Base-by-base conservation (phyloP, 2,329 filamentous ascomycete genomes). In the Epichloe typhina region DNA sequence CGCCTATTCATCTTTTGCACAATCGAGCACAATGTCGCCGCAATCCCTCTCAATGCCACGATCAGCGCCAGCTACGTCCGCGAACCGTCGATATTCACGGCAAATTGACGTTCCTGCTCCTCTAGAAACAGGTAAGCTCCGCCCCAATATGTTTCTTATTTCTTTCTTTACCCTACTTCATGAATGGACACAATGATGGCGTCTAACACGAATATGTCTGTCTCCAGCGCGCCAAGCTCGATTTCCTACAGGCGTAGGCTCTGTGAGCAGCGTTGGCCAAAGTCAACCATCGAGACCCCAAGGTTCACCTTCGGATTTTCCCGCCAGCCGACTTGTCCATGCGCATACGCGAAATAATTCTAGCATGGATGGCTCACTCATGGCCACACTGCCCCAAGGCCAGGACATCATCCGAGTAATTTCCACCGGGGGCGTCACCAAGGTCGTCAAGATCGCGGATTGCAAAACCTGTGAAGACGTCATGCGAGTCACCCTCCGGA, bases 391-490 rank as follows among this genome's bases (percentile, higher is more conserved):
- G 61, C 90, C 90, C 52, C 78, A 83, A 56, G 87, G 89, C 66
- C 88, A 94, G 65, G 86, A 90, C 53, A 81, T 95, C 54, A 95
- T 97, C 56, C 81, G 90, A 55, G 88, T 96, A 58, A 95, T 97
- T 62, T 95, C 87, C 57, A 93, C 89, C 46, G 88, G 83, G 55
- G 93, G 90, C 48, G 83, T 89, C 54, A 95, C 89, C 46, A 95
- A 95, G 62, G 90, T 96, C 23, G 83, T 98, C 62, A 93, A 93
- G 66, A 89, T 97, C 57, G 85, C 88, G 56, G 86, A 87, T 56
- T 96, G 90, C 74, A 89, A 83, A 62, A 93, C 86, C 5, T 86
- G 88, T 54, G 93, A 96, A 61, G 89, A 97, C 58, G 87, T 97
- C 49, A 91, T 96, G 73, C 78, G 89, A 44, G 85, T 88, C 54